These are phyloP conservation scores for Harrya chromipes DNA, from an alignment of 768 basidiomycete genomes.

Conservation along the genomic window DNA sequence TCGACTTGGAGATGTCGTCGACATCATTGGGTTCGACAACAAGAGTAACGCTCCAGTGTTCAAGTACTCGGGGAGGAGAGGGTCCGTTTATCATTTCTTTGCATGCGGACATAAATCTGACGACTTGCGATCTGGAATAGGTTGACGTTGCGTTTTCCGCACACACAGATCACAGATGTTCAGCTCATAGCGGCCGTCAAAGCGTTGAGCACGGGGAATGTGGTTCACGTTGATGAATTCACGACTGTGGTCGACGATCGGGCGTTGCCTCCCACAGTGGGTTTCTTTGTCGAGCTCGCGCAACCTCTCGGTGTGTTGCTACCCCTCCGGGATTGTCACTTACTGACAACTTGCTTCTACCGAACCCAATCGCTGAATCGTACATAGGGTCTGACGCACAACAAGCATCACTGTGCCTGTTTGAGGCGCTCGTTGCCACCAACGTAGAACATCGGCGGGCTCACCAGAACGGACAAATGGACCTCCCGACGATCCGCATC, in stretches of 20 bases:
- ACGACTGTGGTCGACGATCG: slow-evolving; percentile 14
- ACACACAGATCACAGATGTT: slow-evolving; percentile 6
- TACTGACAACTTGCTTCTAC: background rate
- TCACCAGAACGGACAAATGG: background rate
- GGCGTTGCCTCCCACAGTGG: background rate
- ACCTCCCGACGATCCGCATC: slow-evolving; percentile 21
- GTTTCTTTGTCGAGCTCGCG: slow-evolving; percentile 16
- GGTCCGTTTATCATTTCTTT: slow-evolving; percentile 9
- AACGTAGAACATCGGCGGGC: background rate
- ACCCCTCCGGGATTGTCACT: background rate
- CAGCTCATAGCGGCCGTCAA: slow-evolving; percentile 7
- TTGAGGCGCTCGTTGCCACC: slow-evolving; percentile 1
- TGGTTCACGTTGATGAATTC: slow-evolving; percentile 13
- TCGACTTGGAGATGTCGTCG: slow-evolving; percentile 17
- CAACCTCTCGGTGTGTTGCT: slow-evolving; percentile 10
- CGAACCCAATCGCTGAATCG: too few relatives aligned
- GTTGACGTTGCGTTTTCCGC: slow-evolving; percentile 5
- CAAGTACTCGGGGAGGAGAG: slow-evolving; percentile 12
- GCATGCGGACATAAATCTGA: too few relatives aligned
- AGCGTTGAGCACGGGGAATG: background rate
- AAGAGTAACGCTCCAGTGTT: slow-evolving; percentile 9
- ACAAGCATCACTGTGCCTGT: background rate
- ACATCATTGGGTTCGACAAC: slow-evolving; percentile 13
- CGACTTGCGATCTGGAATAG: background rate
- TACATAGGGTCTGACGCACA: slow-evolving; percentile 5